Evolutionary conservation across 139 green algal genomes (phyloP).

Genomic region (Spirogloea muscicola): DNA sequence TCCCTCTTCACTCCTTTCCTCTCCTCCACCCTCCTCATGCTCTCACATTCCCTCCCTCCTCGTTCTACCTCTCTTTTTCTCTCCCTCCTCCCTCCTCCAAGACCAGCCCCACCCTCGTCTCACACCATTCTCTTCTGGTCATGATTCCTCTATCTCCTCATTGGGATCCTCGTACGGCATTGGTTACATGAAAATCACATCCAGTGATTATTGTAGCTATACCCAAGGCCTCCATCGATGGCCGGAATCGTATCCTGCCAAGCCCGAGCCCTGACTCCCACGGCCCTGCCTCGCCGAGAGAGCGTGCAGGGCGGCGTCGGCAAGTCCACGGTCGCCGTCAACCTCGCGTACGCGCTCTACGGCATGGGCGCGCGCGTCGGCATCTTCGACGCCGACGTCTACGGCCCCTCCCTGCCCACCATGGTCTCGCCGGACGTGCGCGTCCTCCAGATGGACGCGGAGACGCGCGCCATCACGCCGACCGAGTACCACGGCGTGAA

Average conservation of each 20-base stretch:
- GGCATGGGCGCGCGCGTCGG: constrained; percentile 89
- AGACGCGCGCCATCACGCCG: constrained; percentile 66
- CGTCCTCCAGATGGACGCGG: constrained; percentile 59
- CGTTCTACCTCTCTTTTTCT: not conserved
- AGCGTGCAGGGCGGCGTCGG: constrained; percentile 78
- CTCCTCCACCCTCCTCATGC: not conserved
- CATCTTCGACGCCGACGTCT: constrained; percentile 98
- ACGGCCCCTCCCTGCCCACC: constrained; percentile 89
- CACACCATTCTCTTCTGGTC: too few species aligned
- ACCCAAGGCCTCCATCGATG: too few species aligned
- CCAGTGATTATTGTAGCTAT: too few species aligned
- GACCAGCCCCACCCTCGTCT: too few species aligned
- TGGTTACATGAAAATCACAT: too few species aligned
- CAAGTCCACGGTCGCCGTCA: constrained; percentile 93
- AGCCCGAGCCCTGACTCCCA: too few species aligned
- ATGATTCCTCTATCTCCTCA: too few species aligned
- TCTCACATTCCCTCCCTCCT: not conserved
- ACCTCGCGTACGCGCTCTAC: constrained; percentile 91
- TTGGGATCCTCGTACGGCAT: too few species aligned
- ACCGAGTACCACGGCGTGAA: constrained; percentile 93
- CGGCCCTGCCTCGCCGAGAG: too few species aligned
- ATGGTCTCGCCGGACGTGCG: constrained; percentile 80
- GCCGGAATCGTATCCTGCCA: too few species aligned
- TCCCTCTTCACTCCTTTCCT: not conserved
- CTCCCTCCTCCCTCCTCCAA: too few species aligned